Conservation (phyloP, 305 asterid genomes). For the Plantago lanceolata region DNA sequence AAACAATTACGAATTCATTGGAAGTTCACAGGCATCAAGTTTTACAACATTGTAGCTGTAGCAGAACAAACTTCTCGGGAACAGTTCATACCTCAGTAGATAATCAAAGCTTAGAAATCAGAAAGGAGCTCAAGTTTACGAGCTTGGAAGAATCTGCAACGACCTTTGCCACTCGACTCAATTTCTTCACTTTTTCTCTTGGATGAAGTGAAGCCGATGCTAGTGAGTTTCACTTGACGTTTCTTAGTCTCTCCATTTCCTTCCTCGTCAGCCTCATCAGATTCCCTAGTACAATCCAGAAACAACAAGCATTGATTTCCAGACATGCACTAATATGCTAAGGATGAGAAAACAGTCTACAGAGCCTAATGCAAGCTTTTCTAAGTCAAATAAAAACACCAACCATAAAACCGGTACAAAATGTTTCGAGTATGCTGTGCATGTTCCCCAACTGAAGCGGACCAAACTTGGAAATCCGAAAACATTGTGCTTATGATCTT, state of each 20-base stretch:
- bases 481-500: conserved; percentile 67
- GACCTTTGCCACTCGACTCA: conserved; percentile 78
- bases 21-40: not conserved
- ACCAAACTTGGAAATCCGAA: conserved; percentile 94
- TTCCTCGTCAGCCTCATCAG: conserved; percentile 62
- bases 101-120: conserved; percentile 43
- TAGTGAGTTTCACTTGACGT: conserved; percentile 69
- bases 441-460: conserved; percentile 98
- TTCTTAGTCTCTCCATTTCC: conserved; percentile 44
- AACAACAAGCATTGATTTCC: not conserved
- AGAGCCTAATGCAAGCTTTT: not conserved
- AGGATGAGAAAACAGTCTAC: conserved; percentile 6
- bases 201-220: conserved; percentile 49
- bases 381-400: conserved; percentile 26
- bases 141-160: conserved; percentile 88
- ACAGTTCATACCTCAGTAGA: not conserved
- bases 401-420: conserved; percentile 77
- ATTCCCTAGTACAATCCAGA: conserved; percentile 49
- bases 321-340: not conserved
- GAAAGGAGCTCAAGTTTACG: conserved; percentile 81
- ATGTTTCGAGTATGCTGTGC: conserved; percentile 63
- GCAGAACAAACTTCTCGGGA: conserved; percentile 6
- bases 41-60: not conserved
- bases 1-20: too few species aligned
- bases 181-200: conserved; percentile 78